Conservation (phyloP, 139 green algal species). For the Haematococcus lacustris region DNA sequence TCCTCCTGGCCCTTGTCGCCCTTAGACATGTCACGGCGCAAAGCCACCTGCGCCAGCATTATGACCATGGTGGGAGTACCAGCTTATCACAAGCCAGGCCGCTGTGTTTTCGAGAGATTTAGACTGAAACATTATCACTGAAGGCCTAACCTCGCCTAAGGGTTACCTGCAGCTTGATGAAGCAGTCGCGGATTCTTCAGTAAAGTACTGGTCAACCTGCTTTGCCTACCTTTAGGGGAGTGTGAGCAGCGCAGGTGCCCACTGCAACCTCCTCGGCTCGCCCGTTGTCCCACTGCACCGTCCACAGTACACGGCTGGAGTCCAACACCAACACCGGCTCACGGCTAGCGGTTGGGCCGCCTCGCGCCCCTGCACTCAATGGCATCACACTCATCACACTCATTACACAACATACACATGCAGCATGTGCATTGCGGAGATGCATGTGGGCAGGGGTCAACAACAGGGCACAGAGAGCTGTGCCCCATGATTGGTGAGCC, state of each 20-base stretch:
- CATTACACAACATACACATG: too few species aligned
- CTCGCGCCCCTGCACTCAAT: neutral
- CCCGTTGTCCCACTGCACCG: constrained; percentile 13
- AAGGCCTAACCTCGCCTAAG: neutral
- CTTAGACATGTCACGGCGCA: neutral
- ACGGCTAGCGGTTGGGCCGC: constrained; percentile 2
- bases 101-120: neutral
- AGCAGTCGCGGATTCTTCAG: neutral
- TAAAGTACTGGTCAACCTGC: neutral
- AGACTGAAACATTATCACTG: neutral
- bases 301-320: constrained; percentile 4
- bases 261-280: constrained; percentile 8
- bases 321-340: constrained; percentile 5
- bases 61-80: too few species aligned
- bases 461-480: too few species aligned
- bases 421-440: too few species aligned
- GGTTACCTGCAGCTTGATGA: neutral
- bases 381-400: too few species aligned
- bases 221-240: constrained; percentile 3
- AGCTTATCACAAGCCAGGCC: neutral
- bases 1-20: neutral
- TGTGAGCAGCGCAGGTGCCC: constrained; percentile 8
- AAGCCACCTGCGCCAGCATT: neutral
- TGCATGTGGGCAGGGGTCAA: too few species aligned
- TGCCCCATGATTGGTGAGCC: too few species aligned